These are phyloP conservation scores for Vigna radiata DNA, from an alignment of 306 rosid species.

Conservation along the genomic window DNA sequence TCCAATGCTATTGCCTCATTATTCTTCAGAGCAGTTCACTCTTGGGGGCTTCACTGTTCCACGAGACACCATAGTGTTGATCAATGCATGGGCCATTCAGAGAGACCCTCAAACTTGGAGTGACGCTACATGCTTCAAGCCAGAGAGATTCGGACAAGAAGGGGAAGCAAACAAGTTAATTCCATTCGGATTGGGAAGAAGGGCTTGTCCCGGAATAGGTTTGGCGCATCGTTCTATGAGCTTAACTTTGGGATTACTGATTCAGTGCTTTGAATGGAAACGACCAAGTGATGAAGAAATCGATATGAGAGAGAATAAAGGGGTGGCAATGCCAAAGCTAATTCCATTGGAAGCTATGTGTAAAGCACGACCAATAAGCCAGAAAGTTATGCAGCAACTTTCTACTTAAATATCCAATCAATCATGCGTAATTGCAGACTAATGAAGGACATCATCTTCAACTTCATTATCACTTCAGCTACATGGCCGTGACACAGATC, in stretches of 20 bases:
- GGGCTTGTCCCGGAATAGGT: conserved; percentile 27
- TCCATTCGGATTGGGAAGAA: conserved; percentile 37
- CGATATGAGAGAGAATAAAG: conserved; percentile 52
- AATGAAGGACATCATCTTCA: no score
- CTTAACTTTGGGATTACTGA: conserved; percentile 31
- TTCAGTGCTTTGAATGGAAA: conserved; percentile 43
- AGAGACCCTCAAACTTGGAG: conserved; percentile 59
- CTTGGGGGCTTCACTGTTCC: conserved; percentile 52
- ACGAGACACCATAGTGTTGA: conserved; percentile 49
- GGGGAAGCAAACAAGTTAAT: conserved; percentile 26
- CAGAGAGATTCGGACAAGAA: conserved; percentile 38
- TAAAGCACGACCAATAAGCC: not conserved
- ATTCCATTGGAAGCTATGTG: conserved; percentile 24
- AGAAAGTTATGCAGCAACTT: not conserved
- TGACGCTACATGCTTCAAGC: conserved; percentile 49
- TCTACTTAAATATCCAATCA: no score
- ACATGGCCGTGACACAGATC: no score
- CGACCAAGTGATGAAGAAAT: not conserved
- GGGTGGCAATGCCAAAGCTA: conserved; percentile 15
- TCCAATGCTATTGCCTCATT: conserved; percentile 57
- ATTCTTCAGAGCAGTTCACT: conserved; percentile 49
- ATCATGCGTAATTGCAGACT: no score
- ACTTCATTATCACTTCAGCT: no score
- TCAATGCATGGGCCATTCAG: conserved; percentile 63
- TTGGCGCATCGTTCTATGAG: conserved; percentile 25